These are phyloP conservation scores for Diplodia scrobiculata DNA, from an alignment of 2,329 filamentous ascomycete species.

Conservation along the genomic window DNA sequence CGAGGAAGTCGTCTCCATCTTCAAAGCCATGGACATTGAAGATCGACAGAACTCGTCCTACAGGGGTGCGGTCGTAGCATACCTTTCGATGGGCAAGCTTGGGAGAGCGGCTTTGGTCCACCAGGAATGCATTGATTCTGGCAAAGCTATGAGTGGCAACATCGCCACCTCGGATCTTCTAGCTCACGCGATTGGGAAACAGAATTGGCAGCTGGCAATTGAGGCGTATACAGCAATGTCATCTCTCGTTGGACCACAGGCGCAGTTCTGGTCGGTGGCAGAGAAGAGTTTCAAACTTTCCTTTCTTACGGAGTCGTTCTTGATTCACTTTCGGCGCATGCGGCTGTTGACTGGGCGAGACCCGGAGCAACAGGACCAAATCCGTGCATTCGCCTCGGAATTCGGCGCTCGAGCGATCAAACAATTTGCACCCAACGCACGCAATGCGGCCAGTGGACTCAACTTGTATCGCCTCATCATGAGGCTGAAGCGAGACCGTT, in stretches of 20 bases:
- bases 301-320: not conserved
- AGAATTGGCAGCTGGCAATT: constrained; percentile 42
- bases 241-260: not conserved
- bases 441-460: not conserved
- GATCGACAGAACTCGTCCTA: constrained; percentile 51
- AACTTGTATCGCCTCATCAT: constrained; percentile 16
- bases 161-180: constrained; percentile 41
- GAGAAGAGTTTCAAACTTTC: not conserved
- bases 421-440: not conserved
- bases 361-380: not conserved
- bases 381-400: not conserved
- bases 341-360: not conserved
- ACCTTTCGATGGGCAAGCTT: constrained; percentile 47
- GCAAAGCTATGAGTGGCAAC: constrained; percentile 6
- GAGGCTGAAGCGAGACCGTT: constrained; percentile 3
- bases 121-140: constrained; percentile 40
- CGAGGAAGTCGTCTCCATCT: constrained; percentile 43
- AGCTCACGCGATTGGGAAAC: constrained; percentile 37
- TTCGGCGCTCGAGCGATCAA: not conserved
- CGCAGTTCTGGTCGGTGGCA: not conserved
- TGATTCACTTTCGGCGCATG: constrained; percentile 5
- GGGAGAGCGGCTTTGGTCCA: constrained; percentile 47
- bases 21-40: constrained; percentile 45
- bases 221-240: constrained; percentile 30
- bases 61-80: constrained; percentile 48